Conservation (phyloP, 169 alveolate species). For the Cryptosporidium tyzzeri region DNA sequence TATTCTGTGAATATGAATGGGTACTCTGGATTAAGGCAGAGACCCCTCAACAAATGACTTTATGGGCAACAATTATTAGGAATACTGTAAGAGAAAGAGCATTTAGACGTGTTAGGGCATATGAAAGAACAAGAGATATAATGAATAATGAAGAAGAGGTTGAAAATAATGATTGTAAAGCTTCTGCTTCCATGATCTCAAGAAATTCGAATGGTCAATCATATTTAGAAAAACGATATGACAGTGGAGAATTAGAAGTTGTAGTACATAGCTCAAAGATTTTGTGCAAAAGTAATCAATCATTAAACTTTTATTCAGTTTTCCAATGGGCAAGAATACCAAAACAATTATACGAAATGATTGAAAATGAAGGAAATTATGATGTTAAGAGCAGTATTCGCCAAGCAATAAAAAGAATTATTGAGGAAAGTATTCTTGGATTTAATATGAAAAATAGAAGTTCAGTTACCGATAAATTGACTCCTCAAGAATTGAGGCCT, state of each 20-base stretch:
- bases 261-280: slow-evolving; percentile 56
- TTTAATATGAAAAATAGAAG: slow-evolving; percentile 67
- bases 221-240: slow-evolving; percentile 58
- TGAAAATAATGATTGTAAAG: slow-evolving; percentile 63
- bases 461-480: slow-evolving; percentile 34
- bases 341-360: slow-evolving; percentile 59
- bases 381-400: slow-evolving; percentile 70
- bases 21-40: slow-evolving; percentile 70
- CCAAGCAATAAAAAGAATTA: slow-evolving; percentile 54
- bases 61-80: slow-evolving; percentile 76
- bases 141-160: slow-evolving; percentile 62
- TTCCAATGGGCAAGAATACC: slow-evolving; percentile 76
- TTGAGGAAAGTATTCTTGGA: slow-evolving; percentile 62
- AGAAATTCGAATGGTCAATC: slow-evolving; percentile 11
- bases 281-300: slow-evolving; percentile 43
- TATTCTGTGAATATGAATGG: slow-evolving; percentile 74
- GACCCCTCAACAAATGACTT: slow-evolving; percentile 73
- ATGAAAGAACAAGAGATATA: slow-evolving; percentile 68
- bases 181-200: slow-evolving; percentile 28
- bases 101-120: slow-evolving; percentile 71
- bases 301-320: slow-evolving; percentile 50
- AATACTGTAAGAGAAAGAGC: slow-evolving; percentile 73
- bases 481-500: slow-evolving; percentile 69
- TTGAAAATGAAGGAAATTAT: slow-evolving; percentile 75
- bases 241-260: slow-evolving; percentile 73